These are phyloP conservation scores for Diaporthe eres DNA, from an alignment of 2,329 filamentous ascomycete genomes.

Conservation along the genomic window DNA sequence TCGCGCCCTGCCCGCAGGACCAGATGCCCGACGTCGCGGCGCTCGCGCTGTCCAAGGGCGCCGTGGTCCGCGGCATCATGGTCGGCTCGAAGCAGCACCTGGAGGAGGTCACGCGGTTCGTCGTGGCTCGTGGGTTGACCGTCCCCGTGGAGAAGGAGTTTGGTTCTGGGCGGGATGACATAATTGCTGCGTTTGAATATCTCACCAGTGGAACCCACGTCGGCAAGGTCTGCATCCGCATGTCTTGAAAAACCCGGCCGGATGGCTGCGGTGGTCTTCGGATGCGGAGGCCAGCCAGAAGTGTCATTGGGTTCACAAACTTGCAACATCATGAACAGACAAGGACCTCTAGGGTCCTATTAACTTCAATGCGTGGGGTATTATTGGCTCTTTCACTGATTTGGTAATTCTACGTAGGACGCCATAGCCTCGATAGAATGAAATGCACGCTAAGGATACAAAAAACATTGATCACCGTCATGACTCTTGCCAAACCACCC, in stretches of 20 bases:
- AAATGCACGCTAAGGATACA: not conserved
- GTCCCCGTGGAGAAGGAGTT: not conserved
- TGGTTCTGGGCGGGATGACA: not conserved
- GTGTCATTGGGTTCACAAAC: not conserved
- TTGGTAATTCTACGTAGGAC: not conserved
- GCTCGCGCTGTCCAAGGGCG: conserved; percentile 48
- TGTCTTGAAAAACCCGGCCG: not conserved
- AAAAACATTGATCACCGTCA: not conserved
- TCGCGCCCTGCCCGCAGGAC: conserved; percentile 45
- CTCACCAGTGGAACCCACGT: not conserved
- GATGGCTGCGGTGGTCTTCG: too few species aligned
- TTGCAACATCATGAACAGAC: not conserved
- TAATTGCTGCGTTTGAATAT: not conserved
- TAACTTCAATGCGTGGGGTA: not conserved
- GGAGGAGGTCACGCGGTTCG: not conserved
- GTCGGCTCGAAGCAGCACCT: conserved; percentile 52
- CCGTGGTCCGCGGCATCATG: conserved; percentile 53
- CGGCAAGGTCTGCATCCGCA: conserved; percentile 1
- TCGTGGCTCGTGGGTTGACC: not conserved
- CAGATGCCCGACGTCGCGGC: conserved; percentile 51
- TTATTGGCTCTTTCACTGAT: not conserved
- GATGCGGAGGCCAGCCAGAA: not conserved
- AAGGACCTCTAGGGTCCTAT: not conserved
- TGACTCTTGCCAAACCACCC: conserved; percentile 42
- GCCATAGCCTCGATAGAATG: not conserved